Percentiles rank a stretch among this genome's conserved stretches.
These are phyloP conservation scores for Ascochyta viciae-villosae DNA, from an alignment of 2,329 filamentous ascomycete genomes.

Conservation along the genomic window DNA sequence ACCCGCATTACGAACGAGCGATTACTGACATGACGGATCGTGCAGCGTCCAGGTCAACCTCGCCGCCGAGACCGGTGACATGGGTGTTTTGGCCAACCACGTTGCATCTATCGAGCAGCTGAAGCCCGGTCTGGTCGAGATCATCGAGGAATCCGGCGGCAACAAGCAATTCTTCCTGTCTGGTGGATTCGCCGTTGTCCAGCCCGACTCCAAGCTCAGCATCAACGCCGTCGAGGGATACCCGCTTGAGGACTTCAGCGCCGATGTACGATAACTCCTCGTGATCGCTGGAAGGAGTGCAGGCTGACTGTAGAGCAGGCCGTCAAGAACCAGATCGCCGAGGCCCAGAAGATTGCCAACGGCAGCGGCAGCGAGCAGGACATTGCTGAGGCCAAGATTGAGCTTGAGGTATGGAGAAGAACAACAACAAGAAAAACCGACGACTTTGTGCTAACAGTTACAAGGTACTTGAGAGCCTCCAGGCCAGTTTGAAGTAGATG, in stretches of 20 bases:
- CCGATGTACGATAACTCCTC: conserved; percentile 62
- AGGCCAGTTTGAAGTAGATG: conserved; percentile 80
- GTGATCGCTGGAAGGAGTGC: conserved; percentile 2
- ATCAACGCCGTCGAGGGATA: conserved; percentile 98
- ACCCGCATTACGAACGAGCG: conserved; percentile 26
- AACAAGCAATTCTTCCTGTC: conserved; percentile 99
- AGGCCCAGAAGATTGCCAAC: conserved; percentile 93
- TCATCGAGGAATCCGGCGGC: conserved; percentile 88
- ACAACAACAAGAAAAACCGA: neutral
- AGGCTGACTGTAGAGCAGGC: conserved; percentile 56
- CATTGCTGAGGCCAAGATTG: conserved; percentile 98
- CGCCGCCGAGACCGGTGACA: conserved; percentile 95
- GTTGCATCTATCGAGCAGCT: conserved; percentile 99
- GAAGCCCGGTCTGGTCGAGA: conserved; percentile 93
- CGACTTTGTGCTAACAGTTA: conserved; percentile 45
- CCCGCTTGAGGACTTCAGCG: conserved; percentile 93
- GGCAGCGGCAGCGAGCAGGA: conserved; percentile 95
- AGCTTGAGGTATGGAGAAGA: conserved; percentile 79
- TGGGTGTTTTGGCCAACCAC: conserved; percentile 99
- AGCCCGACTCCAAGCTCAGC: conserved; percentile 92
- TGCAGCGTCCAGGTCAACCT: conserved; percentile 96
- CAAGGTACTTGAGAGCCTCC: conserved; percentile 83
- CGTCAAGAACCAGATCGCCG: conserved; percentile 86
- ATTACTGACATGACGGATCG: conserved; percentile 38
- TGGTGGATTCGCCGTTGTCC: conserved; percentile 94